phyloP scores from a whole-genome alignment of 768 basidiomycete species.

The Atractiella rhizophila region DNA sequence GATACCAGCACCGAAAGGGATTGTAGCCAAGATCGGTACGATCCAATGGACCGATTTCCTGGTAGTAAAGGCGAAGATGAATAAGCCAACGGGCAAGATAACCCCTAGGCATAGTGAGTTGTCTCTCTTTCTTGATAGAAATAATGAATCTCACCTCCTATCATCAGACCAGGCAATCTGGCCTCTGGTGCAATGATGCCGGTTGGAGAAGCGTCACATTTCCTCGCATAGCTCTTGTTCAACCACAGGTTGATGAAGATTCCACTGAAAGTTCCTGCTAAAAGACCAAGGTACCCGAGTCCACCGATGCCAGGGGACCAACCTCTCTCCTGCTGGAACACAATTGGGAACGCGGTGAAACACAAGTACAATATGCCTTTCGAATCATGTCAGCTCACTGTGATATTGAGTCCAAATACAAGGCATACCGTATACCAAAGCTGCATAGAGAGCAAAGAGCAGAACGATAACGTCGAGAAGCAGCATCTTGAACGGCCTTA shows the following conservation, averaged over 20 bases:
- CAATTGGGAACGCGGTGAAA: constrained; percentile 23
- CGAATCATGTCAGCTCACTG: too few relatives aligned
- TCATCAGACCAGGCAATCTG: constrained; percentile 13
- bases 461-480: constrained; percentile 1
- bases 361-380: constrained; percentile 17
- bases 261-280: neutral
- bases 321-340: constrained; percentile 22
- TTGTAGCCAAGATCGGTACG: constrained; percentile 23
- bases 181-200: neutral
- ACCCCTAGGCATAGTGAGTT: too few relatives aligned
- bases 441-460: constrained; percentile 1
- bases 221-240: neutral
- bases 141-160: too few relatives aligned
- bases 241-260: neutral
- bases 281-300: constrained; percentile 1
- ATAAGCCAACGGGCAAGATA: constrained; percentile 18
- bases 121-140: too few relatives aligned
- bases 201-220: neutral
- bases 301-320: constrained; percentile 24
- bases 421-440: too few relatives aligned
- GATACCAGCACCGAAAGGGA: constrained; percentile 33
- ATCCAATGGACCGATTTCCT: constrained; percentile 19
- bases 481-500: constrained; percentile 2
- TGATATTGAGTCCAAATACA: too few relatives aligned
- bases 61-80: constrained; percentile 22